A percentile compares a stretch with the other conserved stretches of the same genome.
Evolutionary conservation across 768 basidiomycete species (phyloP).

Genomic region (Tricholoma flavovirens): DNA sequence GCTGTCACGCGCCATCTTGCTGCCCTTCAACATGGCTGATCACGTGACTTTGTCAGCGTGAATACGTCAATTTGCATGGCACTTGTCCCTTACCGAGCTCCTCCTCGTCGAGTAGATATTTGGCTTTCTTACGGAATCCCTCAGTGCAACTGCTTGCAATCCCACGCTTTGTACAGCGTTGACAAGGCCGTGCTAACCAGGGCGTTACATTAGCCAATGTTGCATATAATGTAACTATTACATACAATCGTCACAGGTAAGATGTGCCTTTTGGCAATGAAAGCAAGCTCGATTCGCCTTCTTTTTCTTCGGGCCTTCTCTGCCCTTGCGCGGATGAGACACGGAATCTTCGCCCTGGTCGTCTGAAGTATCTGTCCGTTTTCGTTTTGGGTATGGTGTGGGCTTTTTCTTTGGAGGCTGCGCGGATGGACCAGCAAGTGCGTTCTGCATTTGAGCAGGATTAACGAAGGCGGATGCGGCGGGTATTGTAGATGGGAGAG

Average conservation of each 20-base stretch:
- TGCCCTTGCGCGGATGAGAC: constrained; percentile 45
- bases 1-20: constrained; percentile 36
- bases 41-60: constrained; percentile 35
- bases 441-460: constrained; percentile 37
- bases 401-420: constrained; percentile 32
- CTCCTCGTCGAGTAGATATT: constrained; percentile 91
- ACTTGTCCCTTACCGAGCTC: constrained; percentile 64
- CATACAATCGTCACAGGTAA: constrained; percentile 98
- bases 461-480: constrained; percentile 30
- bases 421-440: constrained; percentile 41
- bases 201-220: constrained; percentile 14
- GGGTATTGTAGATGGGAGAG: constrained; percentile 25
- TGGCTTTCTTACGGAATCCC: constrained; percentile 96
- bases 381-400: constrained; percentile 43
- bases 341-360: constrained; percentile 45
- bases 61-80: constrained; percentile 13
- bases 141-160: constrained; percentile 86
- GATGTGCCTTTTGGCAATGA: constrained; percentile 94
- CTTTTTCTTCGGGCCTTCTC: constrained; percentile 87
- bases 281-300: constrained; percentile 92
- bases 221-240: constrained; percentile 18
- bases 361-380: constrained; percentile 57
- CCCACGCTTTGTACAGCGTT: constrained; percentile 91
- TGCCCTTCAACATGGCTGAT: constrained; percentile 45
- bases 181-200: constrained; percentile 83